These are phyloP conservation scores for Coemansia sp. DNA, from an alignment of 192 early-diverging fungal genomes.

Conservation along the genomic window DNA sequence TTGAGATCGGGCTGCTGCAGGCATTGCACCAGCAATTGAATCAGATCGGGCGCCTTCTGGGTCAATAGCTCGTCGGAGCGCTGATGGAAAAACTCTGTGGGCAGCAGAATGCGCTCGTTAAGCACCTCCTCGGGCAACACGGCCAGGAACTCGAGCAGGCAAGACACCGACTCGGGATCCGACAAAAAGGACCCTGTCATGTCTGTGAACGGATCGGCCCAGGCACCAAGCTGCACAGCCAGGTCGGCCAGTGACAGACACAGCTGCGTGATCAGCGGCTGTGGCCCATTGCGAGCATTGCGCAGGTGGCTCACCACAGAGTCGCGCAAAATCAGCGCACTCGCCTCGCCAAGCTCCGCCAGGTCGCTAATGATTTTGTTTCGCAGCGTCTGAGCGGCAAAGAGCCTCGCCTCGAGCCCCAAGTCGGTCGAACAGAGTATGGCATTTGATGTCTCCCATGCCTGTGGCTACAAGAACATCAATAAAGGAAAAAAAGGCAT, in stretches of 20 bases:
- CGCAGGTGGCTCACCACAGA: slow-evolving; percentile 71
- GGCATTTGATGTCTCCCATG: slow-evolving; percentile 79
- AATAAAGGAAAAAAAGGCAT: no score
- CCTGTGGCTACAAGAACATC: slow-evolving; percentile 62
- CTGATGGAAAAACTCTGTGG: slow-evolving; percentile 57
- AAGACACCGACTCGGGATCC: slow-evolving; percentile 56
- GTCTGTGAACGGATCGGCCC: slow-evolving; percentile 76
- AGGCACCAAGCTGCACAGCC: slow-evolving; percentile 73
- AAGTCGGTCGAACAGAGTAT: slow-evolving; percentile 59
- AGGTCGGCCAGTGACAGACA: slow-evolving; percentile 80
- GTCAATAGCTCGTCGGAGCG: slow-evolving; percentile 62
- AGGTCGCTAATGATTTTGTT: slow-evolving; percentile 88
- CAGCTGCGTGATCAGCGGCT: slow-evolving; percentile 73
- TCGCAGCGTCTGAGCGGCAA: slow-evolving; percentile 92
- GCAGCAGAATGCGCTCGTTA: slow-evolving; percentile 61
- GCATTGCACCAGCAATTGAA: slow-evolving; percentile 66
- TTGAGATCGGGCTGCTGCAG: slow-evolving; percentile 59
- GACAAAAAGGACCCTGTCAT: slow-evolving; percentile 67
- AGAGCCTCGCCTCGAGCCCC: slow-evolving; percentile 63
- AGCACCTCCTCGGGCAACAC: slow-evolving; percentile 86
- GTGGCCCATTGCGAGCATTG: slow-evolving; percentile 54
- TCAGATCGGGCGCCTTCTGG: slow-evolving; percentile 61
- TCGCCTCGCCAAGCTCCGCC: slow-evolving; percentile 63
- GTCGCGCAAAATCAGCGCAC: slow-evolving; percentile 67
- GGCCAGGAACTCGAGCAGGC: slow-evolving; percentile 76